A percentile compares a stretch with the other conserved stretches of the same genome.
Evolutionary conservation across 148 eudicot species (phyloP).

Genomic region (Cornus florida): DNA sequence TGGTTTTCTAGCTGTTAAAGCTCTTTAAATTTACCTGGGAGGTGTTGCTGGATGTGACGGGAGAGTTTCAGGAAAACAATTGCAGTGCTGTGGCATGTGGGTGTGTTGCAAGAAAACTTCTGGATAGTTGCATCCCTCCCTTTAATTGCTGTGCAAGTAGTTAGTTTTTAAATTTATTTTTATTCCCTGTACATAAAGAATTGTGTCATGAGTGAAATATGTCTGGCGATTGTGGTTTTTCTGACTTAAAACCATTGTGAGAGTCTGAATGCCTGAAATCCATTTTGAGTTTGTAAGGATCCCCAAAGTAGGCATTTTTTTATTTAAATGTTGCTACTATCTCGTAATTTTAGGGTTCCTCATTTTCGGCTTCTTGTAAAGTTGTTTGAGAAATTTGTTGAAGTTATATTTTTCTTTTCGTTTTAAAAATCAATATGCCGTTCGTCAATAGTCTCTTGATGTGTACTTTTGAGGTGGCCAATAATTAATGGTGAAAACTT

Average conservation of each 20-base stretch:
- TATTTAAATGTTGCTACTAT: too few relatives aligned
- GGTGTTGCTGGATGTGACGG: background rate
- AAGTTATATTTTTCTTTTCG: too few relatives aligned
- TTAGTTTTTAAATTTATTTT: background rate
- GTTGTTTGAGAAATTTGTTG: too few relatives aligned
- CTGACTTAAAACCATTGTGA: background rate
- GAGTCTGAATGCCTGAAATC: background rate
- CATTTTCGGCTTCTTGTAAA: too few relatives aligned
- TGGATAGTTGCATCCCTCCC: background rate
- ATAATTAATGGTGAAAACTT: too few relatives aligned
- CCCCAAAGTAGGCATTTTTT: too few relatives aligned
- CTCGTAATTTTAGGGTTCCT: too few relatives aligned
- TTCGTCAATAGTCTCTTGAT: too few relatives aligned
- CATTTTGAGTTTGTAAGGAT: background rate
- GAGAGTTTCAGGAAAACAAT: background rate
- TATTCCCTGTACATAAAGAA: constrained; percentile 21
- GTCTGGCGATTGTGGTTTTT: background rate
- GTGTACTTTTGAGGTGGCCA: too few relatives aligned
- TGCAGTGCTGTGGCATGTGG: background rate
- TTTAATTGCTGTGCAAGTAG: background rate
- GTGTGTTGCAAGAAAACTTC: constrained; percentile 4
- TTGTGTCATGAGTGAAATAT: constrained; percentile 7
- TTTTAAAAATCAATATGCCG: too few relatives aligned
- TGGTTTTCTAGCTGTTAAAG: background rate
- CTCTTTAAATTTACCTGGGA: background rate